phyloP scores from a whole-genome alignment of 164 flowering plant genomes.

The Aristolochia contorta region DNA sequence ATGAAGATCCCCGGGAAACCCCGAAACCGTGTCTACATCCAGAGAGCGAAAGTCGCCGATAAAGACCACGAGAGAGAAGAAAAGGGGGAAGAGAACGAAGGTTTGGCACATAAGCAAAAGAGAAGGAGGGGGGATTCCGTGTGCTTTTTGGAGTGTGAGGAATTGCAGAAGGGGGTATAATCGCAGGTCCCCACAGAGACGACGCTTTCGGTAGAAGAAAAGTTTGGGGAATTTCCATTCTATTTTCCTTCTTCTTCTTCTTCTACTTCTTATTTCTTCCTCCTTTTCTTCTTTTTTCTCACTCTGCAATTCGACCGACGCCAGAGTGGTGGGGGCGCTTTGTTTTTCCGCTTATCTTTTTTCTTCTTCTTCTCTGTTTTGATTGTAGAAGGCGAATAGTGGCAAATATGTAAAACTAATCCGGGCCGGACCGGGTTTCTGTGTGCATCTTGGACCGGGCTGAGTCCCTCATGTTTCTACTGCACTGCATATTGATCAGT shows the following conservation, averaged over 20 bases:
- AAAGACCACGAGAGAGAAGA: neutral
- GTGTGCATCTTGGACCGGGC: too few species aligned
- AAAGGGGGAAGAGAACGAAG: neutral
- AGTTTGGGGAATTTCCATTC: neutral
- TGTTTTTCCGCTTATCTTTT: neutral
- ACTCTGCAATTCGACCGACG: conserved; percentile 1
- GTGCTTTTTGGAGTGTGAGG: neutral
- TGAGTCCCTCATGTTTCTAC: too few species aligned
- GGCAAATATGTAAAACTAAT: neutral
- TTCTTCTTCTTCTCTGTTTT: too few species aligned
- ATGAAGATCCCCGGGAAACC: too few species aligned
- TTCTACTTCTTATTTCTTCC: neutral
- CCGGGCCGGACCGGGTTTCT: too few species aligned
- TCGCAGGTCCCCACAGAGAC: neutral
- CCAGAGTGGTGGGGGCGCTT: neutral
- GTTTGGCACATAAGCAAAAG: neutral
- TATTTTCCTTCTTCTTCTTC: neutral
- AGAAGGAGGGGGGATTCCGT: neutral
- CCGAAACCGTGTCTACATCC: too few species aligned
- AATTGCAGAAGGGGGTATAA: neutral
- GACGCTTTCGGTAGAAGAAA: conserved; percentile 2
- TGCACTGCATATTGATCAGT: too few species aligned
- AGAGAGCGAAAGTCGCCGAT: too few species aligned
- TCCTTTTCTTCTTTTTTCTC: neutral
- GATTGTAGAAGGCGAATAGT: neutral